A percentile compares a stretch with the other conserved stretches of the same genome.
Evolutionary conservation across 345 rosid genomes (phyloP).

Genomic region (Eucalyptus paniculata): DNA sequence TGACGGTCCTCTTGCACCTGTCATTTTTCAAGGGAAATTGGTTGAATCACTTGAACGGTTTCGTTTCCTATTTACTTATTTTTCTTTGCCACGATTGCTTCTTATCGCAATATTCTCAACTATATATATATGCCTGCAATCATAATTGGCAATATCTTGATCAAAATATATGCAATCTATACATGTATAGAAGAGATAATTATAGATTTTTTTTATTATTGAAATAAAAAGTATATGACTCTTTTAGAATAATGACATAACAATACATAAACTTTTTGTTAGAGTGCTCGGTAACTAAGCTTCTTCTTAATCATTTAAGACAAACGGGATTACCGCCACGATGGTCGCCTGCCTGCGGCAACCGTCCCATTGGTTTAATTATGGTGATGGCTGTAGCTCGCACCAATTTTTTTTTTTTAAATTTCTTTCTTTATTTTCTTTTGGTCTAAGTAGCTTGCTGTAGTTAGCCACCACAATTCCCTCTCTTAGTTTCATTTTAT

Average conservation of each 20-base stretch:
- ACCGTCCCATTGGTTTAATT: too few species aligned
- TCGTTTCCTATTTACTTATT: neutral
- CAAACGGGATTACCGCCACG: neutral
- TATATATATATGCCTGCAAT: neutral
- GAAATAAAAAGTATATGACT: neutral
- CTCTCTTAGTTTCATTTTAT: too few species aligned
- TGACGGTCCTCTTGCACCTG: too few species aligned
- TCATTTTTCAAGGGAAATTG: neutral
- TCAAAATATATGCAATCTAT: neutral
- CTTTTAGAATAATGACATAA: neutral
- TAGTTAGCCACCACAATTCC: too few species aligned
- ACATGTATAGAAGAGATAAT: neutral
- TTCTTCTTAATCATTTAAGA: neutral
- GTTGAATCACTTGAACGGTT: neutral
- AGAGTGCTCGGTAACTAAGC: neutral
- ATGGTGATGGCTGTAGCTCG: rapidly evolving
- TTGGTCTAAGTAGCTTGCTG: too few species aligned
- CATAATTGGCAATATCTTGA: neutral
- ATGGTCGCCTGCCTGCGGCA: too few species aligned
- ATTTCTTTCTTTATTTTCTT: too few species aligned
- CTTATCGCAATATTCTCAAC: too few species aligned
- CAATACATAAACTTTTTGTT: neutral
- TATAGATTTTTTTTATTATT: neutral
- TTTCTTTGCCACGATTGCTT: neutral
- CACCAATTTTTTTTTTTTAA: too few species aligned